Conservation (phyloP, 2,329 filamentous ascomycete genomes). For the Seiridium cupressi region DNA sequence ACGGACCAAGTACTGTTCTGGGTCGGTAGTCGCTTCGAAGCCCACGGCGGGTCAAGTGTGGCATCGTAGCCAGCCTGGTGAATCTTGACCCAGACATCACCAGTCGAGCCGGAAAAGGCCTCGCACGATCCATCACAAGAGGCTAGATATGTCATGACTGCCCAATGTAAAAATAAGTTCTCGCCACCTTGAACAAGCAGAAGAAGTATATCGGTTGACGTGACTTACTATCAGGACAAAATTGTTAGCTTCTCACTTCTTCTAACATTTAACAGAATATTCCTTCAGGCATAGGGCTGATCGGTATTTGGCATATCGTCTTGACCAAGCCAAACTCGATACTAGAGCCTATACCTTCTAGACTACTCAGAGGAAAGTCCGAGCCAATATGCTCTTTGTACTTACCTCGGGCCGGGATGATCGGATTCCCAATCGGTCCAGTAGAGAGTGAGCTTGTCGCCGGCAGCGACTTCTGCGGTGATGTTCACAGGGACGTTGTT, state of each 20-base stretch:
- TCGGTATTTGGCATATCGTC: too few relatives aligned
- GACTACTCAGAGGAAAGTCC: neutral
- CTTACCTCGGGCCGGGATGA: slow-evolving; percentile 5
- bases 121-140: neutral
- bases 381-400: neutral
- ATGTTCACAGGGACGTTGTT: slow-evolving; percentile 10
- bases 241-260: too few relatives aligned
- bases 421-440: slow-evolving; percentile 7
- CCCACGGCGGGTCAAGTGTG: neutral
- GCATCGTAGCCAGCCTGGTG: slow-evolving; percentile 7
- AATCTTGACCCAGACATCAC: slow-evolving; percentile 14
- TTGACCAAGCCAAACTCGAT: too few relatives aligned
- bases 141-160: slow-evolving; percentile 9
- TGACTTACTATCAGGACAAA: too few relatives aligned
- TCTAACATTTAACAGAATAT: too few relatives aligned
- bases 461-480: neutral
- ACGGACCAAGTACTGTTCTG: slow-evolving; percentile 7
- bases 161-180: too few relatives aligned
- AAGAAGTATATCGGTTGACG: neutral
- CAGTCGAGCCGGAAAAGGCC: slow-evolving; percentile 16
- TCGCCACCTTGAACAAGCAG: neutral
- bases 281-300: too few relatives aligned
- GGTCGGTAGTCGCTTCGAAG: slow-evolving; percentile 2
- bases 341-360: too few relatives aligned
- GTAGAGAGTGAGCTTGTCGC: slow-evolving; percentile 4